Conservation (phyloP, 192 early-diverging fungal genomes). For the Cetraspora pellucida region DNA sequence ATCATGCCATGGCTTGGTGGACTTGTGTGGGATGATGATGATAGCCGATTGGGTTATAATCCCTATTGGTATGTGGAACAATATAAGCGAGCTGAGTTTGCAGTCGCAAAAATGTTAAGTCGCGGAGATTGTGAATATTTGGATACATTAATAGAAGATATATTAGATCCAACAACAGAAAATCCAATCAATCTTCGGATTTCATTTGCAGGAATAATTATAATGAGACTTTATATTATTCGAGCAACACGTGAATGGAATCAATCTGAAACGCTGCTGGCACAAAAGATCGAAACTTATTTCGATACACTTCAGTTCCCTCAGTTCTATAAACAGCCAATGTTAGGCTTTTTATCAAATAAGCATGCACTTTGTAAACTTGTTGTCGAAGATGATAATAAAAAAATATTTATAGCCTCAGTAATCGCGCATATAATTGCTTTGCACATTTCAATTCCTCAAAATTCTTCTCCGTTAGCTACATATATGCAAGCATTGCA, state of each 20-base stretch:
- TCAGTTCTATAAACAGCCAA: background rate
- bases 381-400: background rate
- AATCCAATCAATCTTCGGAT: background rate
- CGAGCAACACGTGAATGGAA: constrained; percentile 19
- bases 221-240: constrained; percentile 10
- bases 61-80: constrained; percentile 1
- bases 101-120: background rate
- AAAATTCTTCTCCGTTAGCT: constrained; percentile 25
- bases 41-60: constrained; percentile 27
- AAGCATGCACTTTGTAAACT: background rate
- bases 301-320: background rate
- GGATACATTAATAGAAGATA: background rate
- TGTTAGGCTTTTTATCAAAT: background rate
- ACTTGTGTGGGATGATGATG: constrained; percentile 16
- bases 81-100: constrained; percentile 5
- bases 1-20: constrained; percentile 25
- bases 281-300: constrained; percentile 11
- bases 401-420: constrained; percentile 12
- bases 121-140: background rate
- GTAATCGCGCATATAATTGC: constrained; percentile 17
- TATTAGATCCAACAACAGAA: background rate
- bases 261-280: constrained; percentile 1
- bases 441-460: constrained; percentile 21
- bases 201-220: constrained; percentile 22
- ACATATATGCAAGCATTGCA: constrained; percentile 12